Evolutionary conservation across 352 stramenopile genomes (phyloP), one percentile per base, ranked within the genome.

Genomic region (Lagenidium sp.): DNA sequence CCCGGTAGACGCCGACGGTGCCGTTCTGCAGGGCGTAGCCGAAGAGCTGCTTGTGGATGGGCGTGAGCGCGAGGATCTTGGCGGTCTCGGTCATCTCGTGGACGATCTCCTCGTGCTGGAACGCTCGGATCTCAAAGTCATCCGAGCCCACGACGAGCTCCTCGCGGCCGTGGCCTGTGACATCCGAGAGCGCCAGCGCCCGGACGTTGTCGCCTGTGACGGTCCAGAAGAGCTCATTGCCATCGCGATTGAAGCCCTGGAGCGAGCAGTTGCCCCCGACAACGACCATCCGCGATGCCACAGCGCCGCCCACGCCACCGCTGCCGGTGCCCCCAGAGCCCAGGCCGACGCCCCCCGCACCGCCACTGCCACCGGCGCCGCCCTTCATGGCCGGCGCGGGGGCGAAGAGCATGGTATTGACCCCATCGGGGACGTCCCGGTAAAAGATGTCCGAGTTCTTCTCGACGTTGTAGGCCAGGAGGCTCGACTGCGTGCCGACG

Each of bases 401-500:
- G 2, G 71, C 71, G 50, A 95, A 86, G 16, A 84, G 52, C 65
- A 94, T 83, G n/a, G 72, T 71, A 57, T 80, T 85, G 37, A 88
- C 78, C 36, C 82, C 82, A 46, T 95, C 85, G 15, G 72, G 81
- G 6, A 94, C 65, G 48, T 94, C 78, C 47, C 94, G 93, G 66
- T 91, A 97, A 62, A 97, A 97, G 16, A 94, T 86, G 40, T 97
- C 89, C 36, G 78, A 84, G 61, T 97, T 97, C 35, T 93, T 90
- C 49, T 97, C 82, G 8, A 96, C 79, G 48, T 97, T 85, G 63
- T 96, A 97, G 4, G 81, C 85, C 15, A 97, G 56, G 18, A 97
- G 47, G 66, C 83, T 97, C 29, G 77, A 85, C 44, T 94, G 63
- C 15, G 84, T 95, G 31, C 87, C 86, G 19, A 97, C 79, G 18